Evolutionary conservation across 2,329 filamentous ascomycete genomes (phyloP).

Genomic region (Didymella segeticola): DNA sequence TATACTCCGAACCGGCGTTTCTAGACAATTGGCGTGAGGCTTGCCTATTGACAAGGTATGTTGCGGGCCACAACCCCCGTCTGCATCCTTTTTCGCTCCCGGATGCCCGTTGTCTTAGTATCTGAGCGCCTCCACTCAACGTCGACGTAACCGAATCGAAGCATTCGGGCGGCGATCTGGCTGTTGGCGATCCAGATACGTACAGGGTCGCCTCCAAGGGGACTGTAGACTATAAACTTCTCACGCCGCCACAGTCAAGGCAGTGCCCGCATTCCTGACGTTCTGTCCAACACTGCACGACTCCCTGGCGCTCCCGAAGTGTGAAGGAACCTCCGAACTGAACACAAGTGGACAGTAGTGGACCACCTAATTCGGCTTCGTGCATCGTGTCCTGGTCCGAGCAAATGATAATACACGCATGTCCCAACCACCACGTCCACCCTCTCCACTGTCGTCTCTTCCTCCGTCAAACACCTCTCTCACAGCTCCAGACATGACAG

Average conservation of each 20-base stretch:
- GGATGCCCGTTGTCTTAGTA: conserved; percentile 40
- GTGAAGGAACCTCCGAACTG: conserved; percentile 44
- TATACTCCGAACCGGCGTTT: conserved; percentile 39
- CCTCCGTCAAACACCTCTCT: conserved; percentile 48
- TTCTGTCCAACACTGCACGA: conserved; percentile 48
- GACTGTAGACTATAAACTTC: conserved; percentile 46
- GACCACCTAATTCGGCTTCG: conserved; percentile 50
- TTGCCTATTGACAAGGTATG: conserved; percentile 36
- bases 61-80: conserved; percentile 38
- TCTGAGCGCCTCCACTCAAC: conserved; percentile 46
- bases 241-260: conserved; percentile 47
- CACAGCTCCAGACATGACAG: conserved; percentile 52
- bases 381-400: conserved; percentile 50
- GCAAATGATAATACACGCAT: conserved; percentile 54
- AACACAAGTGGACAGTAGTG: conserved; percentile 35
- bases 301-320: conserved; percentile 46
- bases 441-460: conserved; percentile 51
- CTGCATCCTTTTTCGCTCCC: conserved; percentile 38
- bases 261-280: conserved; percentile 49
- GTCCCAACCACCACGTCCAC: conserved; percentile 50
- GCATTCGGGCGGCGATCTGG: conserved; percentile 44
- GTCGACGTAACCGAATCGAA: conserved; percentile 45
- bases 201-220: conserved; percentile 43
- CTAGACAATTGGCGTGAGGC: conserved; percentile 41
- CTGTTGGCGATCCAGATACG: conserved; percentile 50